Percentiles rank a stretch among this genome's conserved stretches.
Conservation (phyloP, 345 rosid species). For the Trapa bicornis region DNA sequence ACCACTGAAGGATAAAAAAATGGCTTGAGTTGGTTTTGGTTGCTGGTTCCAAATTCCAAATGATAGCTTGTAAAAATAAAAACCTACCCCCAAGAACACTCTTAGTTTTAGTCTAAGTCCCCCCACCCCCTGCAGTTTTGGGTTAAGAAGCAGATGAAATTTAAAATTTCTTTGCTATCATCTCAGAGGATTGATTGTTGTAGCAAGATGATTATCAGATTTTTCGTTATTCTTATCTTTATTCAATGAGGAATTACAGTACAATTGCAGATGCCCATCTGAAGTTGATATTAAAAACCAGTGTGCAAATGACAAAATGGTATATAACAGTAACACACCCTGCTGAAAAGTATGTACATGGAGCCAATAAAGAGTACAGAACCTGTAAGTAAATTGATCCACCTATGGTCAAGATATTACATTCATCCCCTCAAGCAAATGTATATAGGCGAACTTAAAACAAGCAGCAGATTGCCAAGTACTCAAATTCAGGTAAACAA, state of each 20-base stretch:
- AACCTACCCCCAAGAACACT: not conserved
- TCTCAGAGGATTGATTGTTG: not conserved
- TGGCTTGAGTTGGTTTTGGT: constrained; percentile 4
- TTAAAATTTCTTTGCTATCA: not conserved
- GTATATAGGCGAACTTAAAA: not conserved
- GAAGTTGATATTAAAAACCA: no score
- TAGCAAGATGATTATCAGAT: not conserved
- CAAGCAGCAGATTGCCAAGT: not conserved
- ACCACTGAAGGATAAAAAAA: constrained; percentile 15
- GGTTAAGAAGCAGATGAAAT: constrained; percentile 2
- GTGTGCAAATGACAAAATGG: no score
- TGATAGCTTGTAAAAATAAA: not conserved
- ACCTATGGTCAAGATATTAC: no score
- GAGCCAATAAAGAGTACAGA: no score
- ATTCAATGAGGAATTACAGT: no score
- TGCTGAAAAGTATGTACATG: no score
- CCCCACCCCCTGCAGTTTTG: not conserved
- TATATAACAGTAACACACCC: no score
- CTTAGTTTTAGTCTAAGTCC: not conserved
- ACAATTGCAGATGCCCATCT: no score
- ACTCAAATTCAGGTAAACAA: not conserved
- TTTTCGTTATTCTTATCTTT: no score
- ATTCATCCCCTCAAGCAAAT: not conserved
- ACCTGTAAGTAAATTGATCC: no score
- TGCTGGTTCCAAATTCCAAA: not conserved